Conservation (phyloP, 176 grass and related monocot genomes). For the Carex pumila region DNA sequence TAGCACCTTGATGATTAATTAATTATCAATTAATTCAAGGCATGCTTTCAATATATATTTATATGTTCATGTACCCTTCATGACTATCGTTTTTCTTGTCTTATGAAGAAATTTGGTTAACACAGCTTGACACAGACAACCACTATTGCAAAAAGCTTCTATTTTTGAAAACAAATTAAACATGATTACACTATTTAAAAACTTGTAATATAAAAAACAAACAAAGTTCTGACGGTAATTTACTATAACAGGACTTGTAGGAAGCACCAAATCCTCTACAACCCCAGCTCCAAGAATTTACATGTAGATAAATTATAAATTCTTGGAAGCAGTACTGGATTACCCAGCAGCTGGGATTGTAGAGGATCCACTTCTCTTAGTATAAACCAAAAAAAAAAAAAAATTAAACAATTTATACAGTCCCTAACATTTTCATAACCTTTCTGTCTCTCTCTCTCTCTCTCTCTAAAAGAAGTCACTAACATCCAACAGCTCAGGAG, state of each 20-base stretch:
- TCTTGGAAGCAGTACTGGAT: neutral
- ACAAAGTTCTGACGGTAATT: neutral
- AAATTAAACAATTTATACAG: neutral
- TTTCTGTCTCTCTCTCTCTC: neutral
- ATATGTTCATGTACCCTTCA: neutral
- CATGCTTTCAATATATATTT: neutral
- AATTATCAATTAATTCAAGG: neutral
- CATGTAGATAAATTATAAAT: neutral
- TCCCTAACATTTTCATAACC: neutral
- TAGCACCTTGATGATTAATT: neutral
- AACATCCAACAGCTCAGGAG: constrained; percentile 22
- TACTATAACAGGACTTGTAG: neutral
- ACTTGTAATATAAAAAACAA: neutral
- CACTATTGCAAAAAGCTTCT: neutral
- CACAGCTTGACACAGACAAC: neutral
- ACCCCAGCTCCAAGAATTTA: neutral
- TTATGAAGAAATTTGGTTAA: neutral
- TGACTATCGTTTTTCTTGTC: neutral
- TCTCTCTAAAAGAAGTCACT: constrained; percentile 27
- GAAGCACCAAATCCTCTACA: constrained; percentile 15
- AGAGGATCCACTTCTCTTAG: constrained; percentile 11
- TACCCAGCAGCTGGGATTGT: constrained; percentile 7
- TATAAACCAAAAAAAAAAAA: neutral
- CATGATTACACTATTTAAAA: neutral
- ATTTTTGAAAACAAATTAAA: neutral